Percentiles rank a stretch among this genome's conserved stretches.
These are phyloP conservation scores for Paecilomyces sp. DNA, from an alignment of 2,329 filamentous ascomycete genomes.

Conservation along the genomic window DNA sequence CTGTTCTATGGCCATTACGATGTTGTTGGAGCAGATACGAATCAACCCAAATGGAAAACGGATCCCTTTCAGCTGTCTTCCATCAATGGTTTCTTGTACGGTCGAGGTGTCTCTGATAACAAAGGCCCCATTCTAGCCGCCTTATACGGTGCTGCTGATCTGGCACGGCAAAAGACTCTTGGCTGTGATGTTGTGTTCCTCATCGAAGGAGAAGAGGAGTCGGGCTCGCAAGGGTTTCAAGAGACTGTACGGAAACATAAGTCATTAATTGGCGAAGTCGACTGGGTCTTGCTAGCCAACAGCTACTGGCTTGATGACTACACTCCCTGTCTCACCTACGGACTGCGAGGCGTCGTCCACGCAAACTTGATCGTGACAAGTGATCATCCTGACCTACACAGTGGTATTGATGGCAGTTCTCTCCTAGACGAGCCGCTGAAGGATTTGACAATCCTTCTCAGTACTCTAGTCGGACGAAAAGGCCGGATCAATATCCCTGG, in stretches of 20 bases:
- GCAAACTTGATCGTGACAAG: conserved; percentile 85
- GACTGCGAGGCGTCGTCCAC: conserved; percentile 86
- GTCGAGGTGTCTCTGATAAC: conserved; percentile 94
- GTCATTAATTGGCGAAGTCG: conserved; percentile 76
- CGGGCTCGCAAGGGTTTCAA: conserved; percentile 83
- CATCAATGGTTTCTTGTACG: conserved; percentile 86
- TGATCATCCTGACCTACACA: conserved; percentile 80
- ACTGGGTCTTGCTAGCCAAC: conserved; percentile 93
- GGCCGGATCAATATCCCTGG: conserved; percentile 78
- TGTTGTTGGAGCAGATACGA: conserved; percentile 82
- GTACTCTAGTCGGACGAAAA: conserved; percentile 70
- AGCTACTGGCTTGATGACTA: conserved; percentile 98
- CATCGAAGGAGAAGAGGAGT: conserved; percentile 95
- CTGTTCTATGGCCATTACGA: conserved; percentile 98
- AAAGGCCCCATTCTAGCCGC: conserved; percentile 94
- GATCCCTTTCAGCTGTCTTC: conserved; percentile 89
- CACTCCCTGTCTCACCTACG: conserved; percentile 91
- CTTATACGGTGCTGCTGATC: conserved; percentile 83
- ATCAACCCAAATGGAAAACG: conserved; percentile 72
- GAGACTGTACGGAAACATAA: conserved; percentile 75
- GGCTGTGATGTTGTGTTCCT: conserved; percentile 87
- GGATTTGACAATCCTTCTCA: conserved; percentile 76
- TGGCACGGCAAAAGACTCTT: conserved; percentile 75
- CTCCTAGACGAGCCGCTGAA: conserved; percentile 87
- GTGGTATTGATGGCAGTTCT: conserved; percentile 90